These are phyloP conservation scores for Steccherinum ochraceum DNA, from an alignment of 768 basidiomycete genomes.

Conservation along the genomic window DNA sequence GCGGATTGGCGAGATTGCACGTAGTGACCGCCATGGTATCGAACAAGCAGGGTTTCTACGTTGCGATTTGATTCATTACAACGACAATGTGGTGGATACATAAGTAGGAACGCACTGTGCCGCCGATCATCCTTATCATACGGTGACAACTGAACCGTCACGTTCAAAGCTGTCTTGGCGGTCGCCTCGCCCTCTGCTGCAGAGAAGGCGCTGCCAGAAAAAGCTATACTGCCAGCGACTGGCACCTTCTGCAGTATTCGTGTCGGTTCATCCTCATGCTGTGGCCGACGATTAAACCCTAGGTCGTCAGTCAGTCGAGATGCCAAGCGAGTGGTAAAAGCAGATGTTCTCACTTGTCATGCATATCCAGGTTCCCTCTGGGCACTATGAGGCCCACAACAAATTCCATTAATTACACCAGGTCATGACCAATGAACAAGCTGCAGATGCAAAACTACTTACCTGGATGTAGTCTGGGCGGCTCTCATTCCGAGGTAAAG, in stretches of 20 bases:
- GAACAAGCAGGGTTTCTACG: conserved; percentile 18
- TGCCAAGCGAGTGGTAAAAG: too few relatives aligned
- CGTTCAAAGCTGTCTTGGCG: conserved; percentile 17
- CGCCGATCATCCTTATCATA: conserved; percentile 1
- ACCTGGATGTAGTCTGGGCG: conserved; percentile 25
- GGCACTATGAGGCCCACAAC: conserved; percentile 19
- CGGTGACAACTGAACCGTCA: conserved; percentile 14
- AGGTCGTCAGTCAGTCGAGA: too few relatives aligned
- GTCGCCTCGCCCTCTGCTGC: conserved; percentile 4
- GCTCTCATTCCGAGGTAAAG: conserved; percentile 16
- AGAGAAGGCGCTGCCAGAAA: conserved; percentile 7
- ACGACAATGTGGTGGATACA: neutral
- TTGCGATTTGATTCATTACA: neutral
- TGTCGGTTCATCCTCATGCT: conserved; percentile 15
- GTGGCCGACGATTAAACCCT: conserved; percentile 18
- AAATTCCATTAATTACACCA: too few relatives aligned
- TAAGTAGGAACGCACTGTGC: conserved; percentile 10
- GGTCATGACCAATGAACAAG: too few relatives aligned
- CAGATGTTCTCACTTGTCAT: conserved; percentile 20
- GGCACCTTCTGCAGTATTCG: conserved; percentile 20
- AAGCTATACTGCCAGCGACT: conserved; percentile 18
- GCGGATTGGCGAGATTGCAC: conserved; percentile 19
- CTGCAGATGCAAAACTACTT: too few relatives aligned
- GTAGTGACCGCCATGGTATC: conserved; percentile 23
- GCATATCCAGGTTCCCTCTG: conserved; percentile 26